Conservation (phyloP, 1,284 basidiomycete species). For the Pseudozyma sp. region DNA sequence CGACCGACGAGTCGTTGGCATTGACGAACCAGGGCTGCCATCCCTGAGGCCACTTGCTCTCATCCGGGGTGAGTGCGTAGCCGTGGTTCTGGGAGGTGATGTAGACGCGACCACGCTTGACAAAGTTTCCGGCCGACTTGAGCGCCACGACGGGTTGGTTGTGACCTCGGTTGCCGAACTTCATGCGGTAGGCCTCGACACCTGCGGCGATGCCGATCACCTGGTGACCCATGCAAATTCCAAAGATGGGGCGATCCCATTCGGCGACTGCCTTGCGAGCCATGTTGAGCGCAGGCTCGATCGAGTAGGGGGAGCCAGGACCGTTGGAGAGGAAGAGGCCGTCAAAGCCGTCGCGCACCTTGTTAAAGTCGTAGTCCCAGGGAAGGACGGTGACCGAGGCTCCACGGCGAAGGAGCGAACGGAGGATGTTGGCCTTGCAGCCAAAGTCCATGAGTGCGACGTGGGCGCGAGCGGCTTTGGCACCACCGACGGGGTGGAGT, state of each 20-base stretch:
- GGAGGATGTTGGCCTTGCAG: conserved; percentile 95
- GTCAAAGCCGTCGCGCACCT: conserved; percentile 86
- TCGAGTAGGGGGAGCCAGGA: conserved; percentile 91
- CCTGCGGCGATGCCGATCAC: conserved; percentile 97
- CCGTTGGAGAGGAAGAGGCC: conserved; percentile 97
- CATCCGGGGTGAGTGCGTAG: conserved; percentile 54
- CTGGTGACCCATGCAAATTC: conserved; percentile 88
- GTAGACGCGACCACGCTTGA: conserved; percentile 94
- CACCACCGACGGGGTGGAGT: conserved; percentile 85
- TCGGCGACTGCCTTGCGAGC: conserved; percentile 80
- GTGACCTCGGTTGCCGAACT: conserved; percentile 98
- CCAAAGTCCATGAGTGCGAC: conserved; percentile 98
- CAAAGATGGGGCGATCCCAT: conserved; percentile 94
- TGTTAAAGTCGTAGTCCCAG: conserved; percentile 96
- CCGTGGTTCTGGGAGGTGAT: conserved; percentile 81
- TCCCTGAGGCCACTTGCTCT: conserved; percentile 64
- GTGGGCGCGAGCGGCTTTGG: conserved; percentile 73
- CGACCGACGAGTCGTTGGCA: conserved; percentile 66
- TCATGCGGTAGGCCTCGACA: conserved; percentile 95
- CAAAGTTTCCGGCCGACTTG: conserved; percentile 82
- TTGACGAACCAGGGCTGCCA: conserved; percentile 68
- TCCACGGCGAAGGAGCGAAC: conserved; percentile 87
- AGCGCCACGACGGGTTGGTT: conserved; percentile 97
- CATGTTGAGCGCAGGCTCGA: conserved; percentile 85
- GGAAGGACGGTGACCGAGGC: conserved; percentile 94